A percentile compares a stretch with the other conserved stretches of the same genome.
These are phyloP conservation scores for Poa annua DNA, from an alignment of 176 grass and related monocot species.

Conservation along the genomic window DNA sequence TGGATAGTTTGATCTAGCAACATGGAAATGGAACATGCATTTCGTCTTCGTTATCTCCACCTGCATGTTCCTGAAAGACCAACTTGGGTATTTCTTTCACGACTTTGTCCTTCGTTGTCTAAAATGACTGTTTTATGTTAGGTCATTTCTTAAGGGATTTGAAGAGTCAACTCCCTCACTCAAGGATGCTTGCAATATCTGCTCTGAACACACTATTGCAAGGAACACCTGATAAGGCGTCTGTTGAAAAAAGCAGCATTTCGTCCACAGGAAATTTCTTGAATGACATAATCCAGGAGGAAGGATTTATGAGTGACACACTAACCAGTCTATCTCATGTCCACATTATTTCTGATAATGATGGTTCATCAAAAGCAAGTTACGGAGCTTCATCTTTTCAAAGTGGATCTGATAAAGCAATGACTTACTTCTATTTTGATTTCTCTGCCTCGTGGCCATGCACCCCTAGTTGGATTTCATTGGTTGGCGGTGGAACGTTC, in stretches of 20 bases:
- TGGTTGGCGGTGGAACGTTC: conserved; percentile 65
- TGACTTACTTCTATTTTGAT: conserved; percentile 96
- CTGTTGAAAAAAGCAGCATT: conserved; percentile 39
- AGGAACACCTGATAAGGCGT: conserved; percentile 60
- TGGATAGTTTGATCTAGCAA: conserved; percentile 38
- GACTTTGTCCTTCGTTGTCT: conserved; percentile 23
- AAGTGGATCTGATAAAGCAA: conserved; percentile 77
- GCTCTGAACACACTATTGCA: conserved; percentile 89
- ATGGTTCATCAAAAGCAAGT: conserved; percentile 73
- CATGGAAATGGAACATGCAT: not conserved
- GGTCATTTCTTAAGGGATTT: conserved; percentile 92
- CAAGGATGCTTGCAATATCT: conserved; percentile 96
- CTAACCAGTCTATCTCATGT: conserved; percentile 84
- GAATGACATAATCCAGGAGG: conserved; percentile 74
- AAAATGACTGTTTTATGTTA: conserved; percentile 51
- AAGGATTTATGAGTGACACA: conserved; percentile 75
- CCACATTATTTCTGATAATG: conserved; percentile 83
- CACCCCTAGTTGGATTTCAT: conserved; percentile 91
- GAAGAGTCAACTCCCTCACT: conserved; percentile 97
- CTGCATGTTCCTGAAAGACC: conserved; percentile 29
- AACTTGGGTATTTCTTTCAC: conserved; percentile 15
- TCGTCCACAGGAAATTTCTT: conserved; percentile 59
- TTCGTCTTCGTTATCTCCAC: conserved; percentile 7
- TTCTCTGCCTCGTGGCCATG: conserved; percentile 91
- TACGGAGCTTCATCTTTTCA: conserved; percentile 83